Conservation (phyloP, 1,284 basidiomycete species). For the Tilletia setariae region DNA sequence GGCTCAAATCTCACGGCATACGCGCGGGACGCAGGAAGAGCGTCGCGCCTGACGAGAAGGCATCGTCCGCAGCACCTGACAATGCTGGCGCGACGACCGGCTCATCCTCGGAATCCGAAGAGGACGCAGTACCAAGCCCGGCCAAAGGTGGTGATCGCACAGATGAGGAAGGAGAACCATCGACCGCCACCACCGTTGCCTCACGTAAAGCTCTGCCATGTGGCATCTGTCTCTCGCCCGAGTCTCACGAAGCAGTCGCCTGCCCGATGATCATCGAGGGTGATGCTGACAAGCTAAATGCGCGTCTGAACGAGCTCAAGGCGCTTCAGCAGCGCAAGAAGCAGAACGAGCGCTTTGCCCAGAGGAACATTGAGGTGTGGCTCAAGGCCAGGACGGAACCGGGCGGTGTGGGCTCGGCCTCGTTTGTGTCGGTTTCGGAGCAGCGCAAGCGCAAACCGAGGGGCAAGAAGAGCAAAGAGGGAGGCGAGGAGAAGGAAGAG, state of each 20-base stretch:
- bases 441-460: too few species aligned
- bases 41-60: background rate
- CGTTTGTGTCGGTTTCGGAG: too few species aligned
- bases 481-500: too few species aligned
- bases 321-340: constrained; percentile 4
- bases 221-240: background rate
- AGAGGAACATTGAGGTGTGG: constrained; percentile 1
- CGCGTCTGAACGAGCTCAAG: background rate
- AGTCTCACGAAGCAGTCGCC: background rate
- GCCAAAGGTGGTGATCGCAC: background rate
- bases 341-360: background rate
- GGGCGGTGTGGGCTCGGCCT: too few species aligned
- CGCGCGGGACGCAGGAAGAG: background rate
- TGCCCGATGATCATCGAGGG: constrained; percentile 1
- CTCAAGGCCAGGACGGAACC: background rate
- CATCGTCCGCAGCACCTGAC: background rate
- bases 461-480: too few species aligned
- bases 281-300: background rate
- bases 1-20: background rate
- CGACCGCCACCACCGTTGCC: background rate
- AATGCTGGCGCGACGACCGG: background rate
- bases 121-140: too few species aligned
- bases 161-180: background rate
- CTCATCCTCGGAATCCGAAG: too few species aligned
- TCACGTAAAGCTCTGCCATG: background rate